A percentile compares a stretch with the other conserved stretches of the same genome.
phyloP scores from a whole-genome alignment of 2,329 filamentous ascomycete genomes.

The Chlorencoelia australis region DNA sequence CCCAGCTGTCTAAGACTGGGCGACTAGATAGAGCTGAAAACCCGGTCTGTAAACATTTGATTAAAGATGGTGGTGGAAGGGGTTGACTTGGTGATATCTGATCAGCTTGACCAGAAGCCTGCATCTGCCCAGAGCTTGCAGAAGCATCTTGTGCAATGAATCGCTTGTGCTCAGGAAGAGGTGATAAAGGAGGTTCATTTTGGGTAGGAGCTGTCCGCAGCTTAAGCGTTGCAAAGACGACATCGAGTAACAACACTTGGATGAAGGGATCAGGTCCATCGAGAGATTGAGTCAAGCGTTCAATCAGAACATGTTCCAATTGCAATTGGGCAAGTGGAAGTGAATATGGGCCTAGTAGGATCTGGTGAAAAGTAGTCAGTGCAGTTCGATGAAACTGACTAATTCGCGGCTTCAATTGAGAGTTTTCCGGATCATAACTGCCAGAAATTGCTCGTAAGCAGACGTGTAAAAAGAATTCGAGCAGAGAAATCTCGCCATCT shows the following conservation, averaged over 20 bases:
- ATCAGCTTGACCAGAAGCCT: constrained; percentile 33
- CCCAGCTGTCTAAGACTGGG: constrained; percentile 81
- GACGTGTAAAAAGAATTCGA: constrained; percentile 57
- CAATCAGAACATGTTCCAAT: constrained; percentile 61
- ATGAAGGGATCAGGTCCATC: constrained; percentile 55
- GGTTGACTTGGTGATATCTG: constrained; percentile 30
- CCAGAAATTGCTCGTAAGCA: constrained; percentile 53
- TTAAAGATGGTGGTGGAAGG: constrained; percentile 59
- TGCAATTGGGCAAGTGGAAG: constrained; percentile 49
- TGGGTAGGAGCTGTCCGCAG: constrained; percentile 38
- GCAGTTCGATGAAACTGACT: constrained; percentile 62
- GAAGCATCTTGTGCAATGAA: constrained; percentile 20
- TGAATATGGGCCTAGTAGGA: constrained; percentile 55
- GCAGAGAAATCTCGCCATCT: constrained; percentile 49
- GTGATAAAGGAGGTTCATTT: constrained; percentile 15
- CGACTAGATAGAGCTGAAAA: constrained; percentile 67
- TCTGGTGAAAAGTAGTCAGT: constrained; percentile 59
- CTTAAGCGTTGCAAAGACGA: constrained; percentile 65
- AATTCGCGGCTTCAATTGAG: constrained; percentile 37
- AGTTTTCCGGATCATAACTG: constrained; percentile 28
- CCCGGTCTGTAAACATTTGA: constrained; percentile 75
- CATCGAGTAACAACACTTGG: constrained; percentile 68
- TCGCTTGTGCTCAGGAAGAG: constrained; percentile 21
- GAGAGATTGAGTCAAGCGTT: constrained; percentile 53
- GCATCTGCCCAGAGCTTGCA: constrained; percentile 33